Evolutionary conservation across 768 basidiomycete species (phyloP), one percentile per base, ranked within the genome.

Genomic region (Ramaria sp.): DNA sequence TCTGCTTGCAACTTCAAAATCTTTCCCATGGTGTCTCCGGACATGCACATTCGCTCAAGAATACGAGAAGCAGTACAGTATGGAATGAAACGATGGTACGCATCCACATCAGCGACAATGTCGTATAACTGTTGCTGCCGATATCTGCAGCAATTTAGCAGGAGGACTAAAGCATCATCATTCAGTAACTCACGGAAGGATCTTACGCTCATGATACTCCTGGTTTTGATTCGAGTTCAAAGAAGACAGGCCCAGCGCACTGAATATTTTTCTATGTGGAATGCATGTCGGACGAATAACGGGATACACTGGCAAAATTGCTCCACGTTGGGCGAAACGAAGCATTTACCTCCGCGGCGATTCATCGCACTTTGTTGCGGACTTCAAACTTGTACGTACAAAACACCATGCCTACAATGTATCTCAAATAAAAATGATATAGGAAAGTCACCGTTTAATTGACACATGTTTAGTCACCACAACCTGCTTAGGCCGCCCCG

Each of bases 61-160:
- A 94, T 75, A 22, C 78, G 78, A 4, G 91, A 86, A 20, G 72
- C 71, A 12, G 78, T 80, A 70, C 94, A 96, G 67, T 88, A 95
- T 5, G 96, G 95, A 50, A 99, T 72, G 65, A 97, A 99, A 56
- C 70, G 72, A 9, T 82, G 77, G 66, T 98, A 99, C 1, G 88
- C 87, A 15, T 74, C 79, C 25, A 97, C 85, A 67, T 98, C 84
- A 13, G 92, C 78, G 52, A 99, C 90, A 57, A 98, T 68, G 7
- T 79, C 70, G 69, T 94, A 98, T 3, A 98, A 74, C 66, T 96
- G 81, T 49, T 73, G 73, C 58, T 77, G 82, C 16, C 73, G 76
- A 64, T 94, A 97, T 39, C 94, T 96, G 60, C 32, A 25, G 41
- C 56, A 58, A 22, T 32, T 49, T 13, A 36, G 42, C 32, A 56